Percentiles rank a stretch among this genome's conserved stretches.
Evolutionary conservation across 352 stramenopile genomes (phyloP).

Genomic region (Pythium oligandrum): DNA sequence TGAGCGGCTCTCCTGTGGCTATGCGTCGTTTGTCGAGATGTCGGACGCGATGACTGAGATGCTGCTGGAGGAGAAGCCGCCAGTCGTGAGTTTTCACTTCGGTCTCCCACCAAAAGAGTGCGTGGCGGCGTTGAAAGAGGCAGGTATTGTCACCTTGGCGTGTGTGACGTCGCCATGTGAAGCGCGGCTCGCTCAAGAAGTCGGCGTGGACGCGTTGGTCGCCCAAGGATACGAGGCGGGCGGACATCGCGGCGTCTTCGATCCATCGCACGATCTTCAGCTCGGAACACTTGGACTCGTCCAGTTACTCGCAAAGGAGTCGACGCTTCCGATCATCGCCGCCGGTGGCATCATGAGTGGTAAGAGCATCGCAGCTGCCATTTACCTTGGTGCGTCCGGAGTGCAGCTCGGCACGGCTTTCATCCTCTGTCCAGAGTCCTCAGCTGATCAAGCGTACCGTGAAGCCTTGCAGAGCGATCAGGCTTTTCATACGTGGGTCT

Average conservation of each 20-base stretch:
- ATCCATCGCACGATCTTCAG: conserved; percentile 16
- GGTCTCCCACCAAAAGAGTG: conserved; percentile 27
- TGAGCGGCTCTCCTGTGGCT: conserved; percentile 11
- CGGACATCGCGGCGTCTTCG: conserved; percentile 50
- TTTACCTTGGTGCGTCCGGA: conserved; percentile 38
- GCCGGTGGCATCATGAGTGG: conserved; percentile 52
- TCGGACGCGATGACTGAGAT: conserved; percentile 30
- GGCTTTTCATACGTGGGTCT: conserved; percentile 22
- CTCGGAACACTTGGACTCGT: conserved; percentile 45
- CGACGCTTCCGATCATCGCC: conserved; percentile 43
- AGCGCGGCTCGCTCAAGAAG: conserved; percentile 14
- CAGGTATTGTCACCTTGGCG: conserved; percentile 35
- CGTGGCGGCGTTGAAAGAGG: conserved; percentile 29
- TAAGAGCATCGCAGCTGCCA: conserved; percentile 28
- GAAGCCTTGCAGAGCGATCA: conserved; percentile 17
- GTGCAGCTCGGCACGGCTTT: conserved; percentile 68
- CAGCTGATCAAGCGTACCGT: conserved; percentile 27
- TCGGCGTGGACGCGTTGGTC: conserved; percentile 39
- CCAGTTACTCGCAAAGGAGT: conserved; percentile 33
- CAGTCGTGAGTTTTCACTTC: conserved; percentile 70
- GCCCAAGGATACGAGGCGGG: conserved; percentile 57
- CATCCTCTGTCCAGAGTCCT: conserved; percentile 38
- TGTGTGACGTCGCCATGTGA: conserved; percentile 41
- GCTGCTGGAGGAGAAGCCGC: conserved; percentile 39
- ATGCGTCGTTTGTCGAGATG: conserved; percentile 27